A percentile compares a stretch with the other conserved stretches of the same genome.
These are phyloP conservation scores for Ophiocordyceps camponoti-rufipedis DNA, from an alignment of 2,329 filamentous ascomycete genomes.

Conservation along the genomic window DNA sequence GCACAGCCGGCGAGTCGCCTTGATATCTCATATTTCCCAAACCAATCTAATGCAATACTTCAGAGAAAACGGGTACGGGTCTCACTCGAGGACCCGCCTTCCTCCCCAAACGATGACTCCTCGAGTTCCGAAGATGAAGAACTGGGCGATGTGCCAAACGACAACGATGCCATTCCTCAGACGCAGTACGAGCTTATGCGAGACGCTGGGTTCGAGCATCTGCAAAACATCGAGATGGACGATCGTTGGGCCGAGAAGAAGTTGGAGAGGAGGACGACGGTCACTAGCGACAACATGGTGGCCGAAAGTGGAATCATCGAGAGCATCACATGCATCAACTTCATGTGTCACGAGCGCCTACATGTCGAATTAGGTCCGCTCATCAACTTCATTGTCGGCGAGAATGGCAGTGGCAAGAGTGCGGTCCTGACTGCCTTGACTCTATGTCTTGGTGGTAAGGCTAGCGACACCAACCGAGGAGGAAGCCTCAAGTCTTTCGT, in stretches of 20 bases:
- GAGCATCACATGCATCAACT: constrained; percentile 73
- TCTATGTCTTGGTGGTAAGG: constrained; percentile 86
- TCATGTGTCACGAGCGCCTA: constrained; percentile 85
- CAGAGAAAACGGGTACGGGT: constrained; percentile 1
- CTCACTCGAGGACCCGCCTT: not conserved
- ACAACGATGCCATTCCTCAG: constrained; percentile 20
- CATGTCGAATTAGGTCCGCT: constrained; percentile 75
- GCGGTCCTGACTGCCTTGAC: constrained; percentile 86
- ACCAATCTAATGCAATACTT: constrained; percentile 2
- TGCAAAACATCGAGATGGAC: constrained; percentile 36
- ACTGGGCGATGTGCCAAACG: constrained; percentile 9
- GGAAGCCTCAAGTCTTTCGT: constrained; percentile 80
- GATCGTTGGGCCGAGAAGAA: constrained; percentile 48
- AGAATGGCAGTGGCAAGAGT: constrained; percentile 96
- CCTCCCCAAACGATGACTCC: constrained; percentile 5
- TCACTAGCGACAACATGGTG: constrained; percentile 48
- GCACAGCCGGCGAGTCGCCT: constrained; percentile 4
- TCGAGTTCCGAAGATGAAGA: constrained; percentile 13
- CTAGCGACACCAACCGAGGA: constrained; percentile 79
- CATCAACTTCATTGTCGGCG: constrained; percentile 95
- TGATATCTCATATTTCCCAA: not conserved
- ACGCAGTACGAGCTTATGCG: constrained; percentile 45
- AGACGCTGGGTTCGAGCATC: constrained; percentile 39
- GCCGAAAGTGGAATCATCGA: constrained; percentile 79
- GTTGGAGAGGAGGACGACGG: constrained; percentile 29